phyloP scores from a whole-genome alignment of 2,329 filamentous ascomycete species.

The Arthrobotrys pseudoclavata region DNA sequence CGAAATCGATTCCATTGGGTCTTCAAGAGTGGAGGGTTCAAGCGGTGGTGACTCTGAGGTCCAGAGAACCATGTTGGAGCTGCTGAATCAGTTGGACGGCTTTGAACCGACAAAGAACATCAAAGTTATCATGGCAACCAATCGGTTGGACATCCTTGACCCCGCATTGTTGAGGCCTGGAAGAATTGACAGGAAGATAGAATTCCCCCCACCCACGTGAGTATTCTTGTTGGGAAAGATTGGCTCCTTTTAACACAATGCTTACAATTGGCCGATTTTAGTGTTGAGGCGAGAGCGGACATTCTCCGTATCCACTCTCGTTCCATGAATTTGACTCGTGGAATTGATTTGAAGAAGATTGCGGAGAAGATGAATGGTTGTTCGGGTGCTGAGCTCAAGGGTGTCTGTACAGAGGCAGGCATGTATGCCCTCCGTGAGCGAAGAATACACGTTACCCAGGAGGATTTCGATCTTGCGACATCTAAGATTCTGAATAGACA shows the following conservation, averaged over 20 bases:
- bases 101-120: conserved; percentile 99
- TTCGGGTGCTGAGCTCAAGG: conserved; percentile 96
- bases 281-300: conserved; percentile 92
- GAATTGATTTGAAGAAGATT: conserved; percentile 98
- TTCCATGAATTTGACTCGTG: conserved; percentile 98
- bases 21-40: conserved; percentile 93
- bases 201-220: conserved; percentile 92
- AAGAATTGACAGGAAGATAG: conserved; percentile 97
- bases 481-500: conserved; percentile 99
- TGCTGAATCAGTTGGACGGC: conserved; percentile 97
- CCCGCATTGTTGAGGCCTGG: conserved; percentile 94
- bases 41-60: conserved; percentile 97
- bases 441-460: conserved; percentile 97
- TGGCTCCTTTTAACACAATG: background rate
- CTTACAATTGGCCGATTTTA: conserved; percentile 61
- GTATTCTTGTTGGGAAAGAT: conserved; percentile 53
- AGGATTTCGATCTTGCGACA: conserved; percentile 98
- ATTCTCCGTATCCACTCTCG: conserved; percentile 97
- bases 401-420: conserved; percentile 97
- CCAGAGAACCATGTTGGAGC: conserved; percentile 97
- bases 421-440: conserved; percentile 98
- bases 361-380: conserved; percentile 99
- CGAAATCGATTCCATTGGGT: conserved; percentile 98
- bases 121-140: conserved; percentile 99
- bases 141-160: conserved; percentile 96